Conservation (phyloP, 441 rosid species). For the Lagerstroemia fauriei region DNA sequence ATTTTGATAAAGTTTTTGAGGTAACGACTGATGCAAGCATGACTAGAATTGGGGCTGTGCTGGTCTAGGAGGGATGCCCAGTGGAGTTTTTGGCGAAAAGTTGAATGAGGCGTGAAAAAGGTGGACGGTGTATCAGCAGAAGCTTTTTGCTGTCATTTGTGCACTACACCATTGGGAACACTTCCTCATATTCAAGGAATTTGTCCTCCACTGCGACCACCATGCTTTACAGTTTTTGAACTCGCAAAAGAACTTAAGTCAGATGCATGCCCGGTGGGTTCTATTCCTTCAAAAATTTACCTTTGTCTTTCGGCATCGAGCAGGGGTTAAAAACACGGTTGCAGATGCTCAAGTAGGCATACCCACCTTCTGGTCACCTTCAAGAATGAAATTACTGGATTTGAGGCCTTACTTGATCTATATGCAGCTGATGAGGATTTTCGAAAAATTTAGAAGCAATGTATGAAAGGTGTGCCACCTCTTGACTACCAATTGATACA, state of each 20-base stretch:
- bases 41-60: background rate
- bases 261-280: background rate
- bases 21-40: background rate
- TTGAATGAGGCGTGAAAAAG: too few relatives aligned
- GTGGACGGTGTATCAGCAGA: background rate
- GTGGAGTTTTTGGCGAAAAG: background rate
- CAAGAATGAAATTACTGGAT: background rate
- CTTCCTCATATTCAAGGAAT: background rate
- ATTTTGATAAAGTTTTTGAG: background rate
- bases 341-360: constrained; percentile 3
- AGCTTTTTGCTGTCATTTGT: background rate
- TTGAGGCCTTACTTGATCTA: background rate
- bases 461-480: too few relatives aligned
- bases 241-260: background rate
- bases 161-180: background rate
- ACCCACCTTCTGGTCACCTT: background rate
- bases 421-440: background rate
- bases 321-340: background rate
- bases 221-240: background rate
- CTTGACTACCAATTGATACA: background rate
- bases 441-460: background rate
- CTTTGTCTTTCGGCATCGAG: background rate
- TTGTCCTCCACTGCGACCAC: background rate
- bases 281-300: background rate
- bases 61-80: background rate